Base-by-base conservation (phyloP, 495 filamentous ascomycete genomes). In the Glonium stellatum region DNA sequence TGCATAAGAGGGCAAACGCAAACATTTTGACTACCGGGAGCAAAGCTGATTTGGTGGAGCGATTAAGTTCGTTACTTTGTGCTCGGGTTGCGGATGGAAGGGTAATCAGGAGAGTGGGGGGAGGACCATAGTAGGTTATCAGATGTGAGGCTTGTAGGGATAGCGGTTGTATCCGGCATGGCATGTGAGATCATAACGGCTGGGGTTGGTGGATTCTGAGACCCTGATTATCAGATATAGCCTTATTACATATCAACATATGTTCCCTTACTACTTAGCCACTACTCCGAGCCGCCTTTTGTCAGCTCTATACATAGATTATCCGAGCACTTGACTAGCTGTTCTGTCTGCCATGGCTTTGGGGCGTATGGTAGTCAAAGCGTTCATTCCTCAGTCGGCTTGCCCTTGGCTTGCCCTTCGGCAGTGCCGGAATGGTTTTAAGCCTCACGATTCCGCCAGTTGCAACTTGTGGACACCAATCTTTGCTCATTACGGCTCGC, bases 1-100 rank as follows among this genome's bases (percentile, higher is more conserved):
- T 73, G 19, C 71, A 73, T 63, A 52, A 60, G 46, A 31, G 60
- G 58, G 58, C 27, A n/a, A 71, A 69, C 27, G 66, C 54, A 51
- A 69, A 68, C 59, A 55, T 73, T 13, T 60, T 59, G 35, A 44
- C 63, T 19, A 66, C 59, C 11, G 71, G 71, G 15, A 62, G 57
- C 9, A 73, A 70, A 54, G 47, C 58, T n/a, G 71, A 73, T 18
- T 34, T 68, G 34, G 47, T 63, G 6, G 58, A 46, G 18, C 59
- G 71, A 48, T 55, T 73, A 46, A 65, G 22, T 53, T 34, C 34
- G 15, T 47, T 73, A 18, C 64, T 73, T 48, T 63, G 55, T 15
- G 71, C 65, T 44, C 69, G 71, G 57, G 21, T 55, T 22, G 67
- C 58, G 9, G 71, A 73, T 34, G 41, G 47, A 25, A 65, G 48